phyloP scores from a whole-genome alignment of 2,329 filamentous ascomycete genomes.

The Coniochaeta sp. region DNA sequence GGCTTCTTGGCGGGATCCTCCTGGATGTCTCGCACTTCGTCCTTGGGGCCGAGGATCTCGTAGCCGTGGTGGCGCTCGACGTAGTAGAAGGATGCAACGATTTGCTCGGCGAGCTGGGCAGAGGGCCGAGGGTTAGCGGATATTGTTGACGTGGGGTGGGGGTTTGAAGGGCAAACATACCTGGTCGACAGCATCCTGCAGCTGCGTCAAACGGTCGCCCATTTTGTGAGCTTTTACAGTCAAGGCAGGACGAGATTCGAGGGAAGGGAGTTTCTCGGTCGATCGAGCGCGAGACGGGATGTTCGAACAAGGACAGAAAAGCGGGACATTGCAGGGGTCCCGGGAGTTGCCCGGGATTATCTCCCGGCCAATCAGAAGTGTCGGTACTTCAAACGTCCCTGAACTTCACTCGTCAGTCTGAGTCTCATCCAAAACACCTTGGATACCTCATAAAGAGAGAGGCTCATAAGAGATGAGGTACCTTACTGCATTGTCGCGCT shows the following conservation, averaged over 20 bases:
- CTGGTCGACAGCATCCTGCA: slow-evolving; percentile 80
- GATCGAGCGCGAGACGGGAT: too few species aligned
- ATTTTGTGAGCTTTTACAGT: slow-evolving; percentile 33
- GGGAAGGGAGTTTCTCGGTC: too few species aligned
- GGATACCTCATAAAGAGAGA: too few species aligned
- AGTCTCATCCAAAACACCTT: too few species aligned
- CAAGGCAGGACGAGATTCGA: too few species aligned
- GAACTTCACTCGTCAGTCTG: too few species aligned
- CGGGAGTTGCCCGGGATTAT: neutral
- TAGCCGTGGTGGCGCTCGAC: slow-evolving; percentile 63
- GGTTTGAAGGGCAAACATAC: slow-evolving; percentile 35
- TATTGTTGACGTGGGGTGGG: neutral
- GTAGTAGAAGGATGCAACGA: slow-evolving; percentile 60
- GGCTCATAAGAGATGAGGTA: too few species aligned
- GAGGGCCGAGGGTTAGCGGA: too few species aligned
- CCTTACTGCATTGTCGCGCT: too few species aligned
- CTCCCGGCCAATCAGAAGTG: too few species aligned
- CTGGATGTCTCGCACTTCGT: slow-evolving; percentile 53
- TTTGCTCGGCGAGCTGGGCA: slow-evolving; percentile 57
- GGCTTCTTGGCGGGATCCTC: slow-evolving; percentile 41
- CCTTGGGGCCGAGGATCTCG: slow-evolving; percentile 47
- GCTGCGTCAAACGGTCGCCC: slow-evolving; percentile 72
- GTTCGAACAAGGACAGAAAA: neutral
- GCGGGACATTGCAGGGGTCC: neutral
- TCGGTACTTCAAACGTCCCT: too few species aligned